A percentile compares a stretch with the other conserved stretches of the same genome.
These are phyloP conservation scores for Warburgia ugandensis DNA, from an alignment of 164 flowering plant species.

Conservation along the genomic window DNA sequence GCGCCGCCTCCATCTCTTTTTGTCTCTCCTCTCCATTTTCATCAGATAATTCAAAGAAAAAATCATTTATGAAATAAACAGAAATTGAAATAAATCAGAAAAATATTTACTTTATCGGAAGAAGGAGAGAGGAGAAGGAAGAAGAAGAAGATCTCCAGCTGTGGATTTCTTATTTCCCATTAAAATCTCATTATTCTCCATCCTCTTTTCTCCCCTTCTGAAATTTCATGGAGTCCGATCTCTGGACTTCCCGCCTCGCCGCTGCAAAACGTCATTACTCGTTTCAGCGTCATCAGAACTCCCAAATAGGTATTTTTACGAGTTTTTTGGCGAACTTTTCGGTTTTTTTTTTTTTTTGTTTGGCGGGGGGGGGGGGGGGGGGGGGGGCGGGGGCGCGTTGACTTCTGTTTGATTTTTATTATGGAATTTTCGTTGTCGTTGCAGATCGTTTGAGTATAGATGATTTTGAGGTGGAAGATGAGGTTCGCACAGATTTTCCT, in stretches of 20 bases:
- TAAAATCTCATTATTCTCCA: neutral
- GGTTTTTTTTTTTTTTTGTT: too few species aligned
- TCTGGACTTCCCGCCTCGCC: constrained; percentile 81
- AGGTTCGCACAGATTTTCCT: constrained; percentile 65
- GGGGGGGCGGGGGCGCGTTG: neutral
- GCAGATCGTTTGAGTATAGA: constrained; percentile 72
- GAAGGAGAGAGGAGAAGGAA: neutral
- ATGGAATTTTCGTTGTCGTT: constrained; percentile 1
- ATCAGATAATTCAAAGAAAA: neutral
- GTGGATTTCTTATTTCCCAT: neutral
- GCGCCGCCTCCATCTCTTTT: neutral
- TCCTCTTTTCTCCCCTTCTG: too few species aligned
- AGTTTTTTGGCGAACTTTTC: neutral
- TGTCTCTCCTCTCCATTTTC: neutral
- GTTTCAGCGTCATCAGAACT: constrained; percentile 55
- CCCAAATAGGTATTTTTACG: constrained; percentile 72
- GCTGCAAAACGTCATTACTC: constrained; percentile 77
- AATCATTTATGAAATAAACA: neutral
- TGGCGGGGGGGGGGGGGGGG: too few species aligned
- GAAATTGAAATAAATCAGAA: neutral
- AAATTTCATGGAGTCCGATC: constrained; percentile 55
- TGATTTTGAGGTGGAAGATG: constrained; percentile 78
- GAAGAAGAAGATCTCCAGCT: neutral
- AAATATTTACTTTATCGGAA: neutral
- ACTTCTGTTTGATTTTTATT: neutral